Percentiles rank a stretch among this genome's conserved stretches.
These are phyloP conservation scores for Cercospora citrullina DNA, from an alignment of 2,329 filamentous ascomycete species.

Conservation along the genomic window DNA sequence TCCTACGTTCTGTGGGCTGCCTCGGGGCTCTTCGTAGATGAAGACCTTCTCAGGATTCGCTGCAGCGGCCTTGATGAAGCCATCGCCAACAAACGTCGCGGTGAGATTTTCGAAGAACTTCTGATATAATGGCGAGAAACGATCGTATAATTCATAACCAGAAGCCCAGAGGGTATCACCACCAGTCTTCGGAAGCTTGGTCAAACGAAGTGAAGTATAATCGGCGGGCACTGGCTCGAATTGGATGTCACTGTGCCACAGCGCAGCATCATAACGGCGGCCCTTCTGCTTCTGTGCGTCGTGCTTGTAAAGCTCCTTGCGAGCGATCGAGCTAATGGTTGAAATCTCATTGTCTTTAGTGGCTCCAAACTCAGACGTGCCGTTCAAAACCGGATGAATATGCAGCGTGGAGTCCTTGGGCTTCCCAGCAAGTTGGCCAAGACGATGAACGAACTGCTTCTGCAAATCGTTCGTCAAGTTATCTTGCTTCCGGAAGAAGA, in stretches of 20 bases:
- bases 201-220: conserved; percentile 61
- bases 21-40: conserved; percentile 29
- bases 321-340: conserved; percentile 60
- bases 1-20: conserved; percentile 31
- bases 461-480: conserved; percentile 61
- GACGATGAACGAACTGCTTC: conserved; percentile 61
- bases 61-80: conserved; percentile 40
- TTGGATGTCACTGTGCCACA: conserved; percentile 61
- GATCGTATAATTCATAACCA: conserved; percentile 67
- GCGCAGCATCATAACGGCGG: conserved; percentile 24
- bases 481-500: conserved; percentile 66
- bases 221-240: conserved; percentile 66
- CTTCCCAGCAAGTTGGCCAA: conserved; percentile 61
- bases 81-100: conserved; percentile 47
- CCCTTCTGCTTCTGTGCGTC: conserved; percentile 34
- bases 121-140: conserved; percentile 58
- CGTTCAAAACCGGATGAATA: conserved; percentile 61
- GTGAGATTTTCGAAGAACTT: conserved; percentile 61
- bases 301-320: conserved; percentile 49
- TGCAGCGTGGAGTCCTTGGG: conserved; percentile 59
- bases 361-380: conserved; percentile 53
- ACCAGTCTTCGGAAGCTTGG: conserved; percentile 57
- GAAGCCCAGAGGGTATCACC: conserved; percentile 65
- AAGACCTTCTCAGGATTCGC: conserved; percentile 26
- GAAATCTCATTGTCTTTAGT: conserved; percentile 59